Base-by-base conservation (phyloP, 495 filamentous ascomycete species). In the Penicillium riverlandense region DNA sequence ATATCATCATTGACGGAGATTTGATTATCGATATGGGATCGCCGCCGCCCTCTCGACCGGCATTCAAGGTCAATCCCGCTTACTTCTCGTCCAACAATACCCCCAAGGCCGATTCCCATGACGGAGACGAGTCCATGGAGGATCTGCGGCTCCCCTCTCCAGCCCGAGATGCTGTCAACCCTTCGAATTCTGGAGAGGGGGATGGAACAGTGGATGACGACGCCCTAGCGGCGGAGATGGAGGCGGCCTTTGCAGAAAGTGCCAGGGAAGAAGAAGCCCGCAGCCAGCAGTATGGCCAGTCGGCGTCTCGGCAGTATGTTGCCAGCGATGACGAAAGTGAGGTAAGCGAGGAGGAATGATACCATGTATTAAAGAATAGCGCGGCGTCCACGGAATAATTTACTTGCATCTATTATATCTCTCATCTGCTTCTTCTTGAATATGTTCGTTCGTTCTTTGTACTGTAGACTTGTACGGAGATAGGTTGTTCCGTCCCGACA, bases 1-100 rank as follows among this genome's bases (percentile, higher is more conserved):
- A 74, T 35, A 71, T 74, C 31, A 72, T 74, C 36, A 54, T 72
- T 27, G 70, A 74, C 8, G 69, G 66, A 5, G 69, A 72, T 40
- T 53, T 74, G 8, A 74, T 72, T 38, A 74, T 74, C 37, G 70
- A 74, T 39, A 74, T 74, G 70, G 70, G 70, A 28, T 74, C 70
- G 16, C 70, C 70, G 34, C 66, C 57, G 11, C 66, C 62, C 9
- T 55, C 58, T 8, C 60, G 61, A 27, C 58, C 58, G 39, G 37
- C 57, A 11, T 67, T 67, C 46, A 58, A 57, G n/a, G 55, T 69
- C 44, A 65, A 70, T 39, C 63, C 67, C 6, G 59, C 66, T 11
- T 66, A 66, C 53, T 70, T 70, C 52, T 68, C 62, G 8, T 64
- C 68, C 12, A 67, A 62, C 35, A 62, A 69, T 29, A 63, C 68